Evolutionary conservation across 2,329 filamentous ascomycete species (phyloP).

Genomic region (Colletotrichum kahawae): DNA sequence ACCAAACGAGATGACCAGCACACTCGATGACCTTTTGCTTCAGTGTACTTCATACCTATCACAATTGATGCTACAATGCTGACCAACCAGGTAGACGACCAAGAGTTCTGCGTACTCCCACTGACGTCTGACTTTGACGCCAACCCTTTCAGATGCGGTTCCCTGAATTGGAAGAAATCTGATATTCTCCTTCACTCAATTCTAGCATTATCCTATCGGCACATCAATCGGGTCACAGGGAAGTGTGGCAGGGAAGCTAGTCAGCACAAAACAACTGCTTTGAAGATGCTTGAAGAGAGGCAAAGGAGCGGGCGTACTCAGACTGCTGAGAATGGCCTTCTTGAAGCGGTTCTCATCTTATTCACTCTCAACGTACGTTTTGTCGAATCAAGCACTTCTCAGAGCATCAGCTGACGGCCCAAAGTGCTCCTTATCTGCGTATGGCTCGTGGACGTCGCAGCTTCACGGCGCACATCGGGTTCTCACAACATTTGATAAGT

Average conservation of each 20-base stretch:
- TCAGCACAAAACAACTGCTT: slow-evolving; percentile 26
- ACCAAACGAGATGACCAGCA: neutral
- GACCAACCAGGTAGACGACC: slow-evolving; percentile 29
- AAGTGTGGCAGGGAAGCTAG: slow-evolving; percentile 25
- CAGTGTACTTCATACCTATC: neutral
- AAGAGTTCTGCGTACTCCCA: slow-evolving; percentile 37
- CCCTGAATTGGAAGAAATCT: slow-evolving; percentile 26
- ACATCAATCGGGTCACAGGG: slow-evolving; percentile 31
- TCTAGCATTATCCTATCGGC: slow-evolving; percentile 33
- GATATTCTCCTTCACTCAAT: slow-evolving; percentile 35
- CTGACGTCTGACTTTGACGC: slow-evolving; percentile 33
- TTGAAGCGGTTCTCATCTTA: slow-evolving; percentile 35
- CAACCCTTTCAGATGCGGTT: slow-evolving; percentile 36
- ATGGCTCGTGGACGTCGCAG: slow-evolving; percentile 34
- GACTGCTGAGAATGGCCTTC: slow-evolving; percentile 14
- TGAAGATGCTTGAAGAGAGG: slow-evolving; percentile 27
- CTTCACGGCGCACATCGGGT: slow-evolving; percentile 28
- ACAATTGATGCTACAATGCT: neutral
- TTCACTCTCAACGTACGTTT: slow-evolving; percentile 35
- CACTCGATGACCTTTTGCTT: neutral
- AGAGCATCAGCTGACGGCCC: neutral
- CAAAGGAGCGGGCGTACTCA: neutral
- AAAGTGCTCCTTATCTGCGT: slow-evolving; percentile 36
- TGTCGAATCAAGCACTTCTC: neutral
- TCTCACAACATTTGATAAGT: slow-evolving; percentile 26